Conservation (phyloP, 1,139 yeast species). For the Yamadazyma kanchanaburiensis region DNA sequence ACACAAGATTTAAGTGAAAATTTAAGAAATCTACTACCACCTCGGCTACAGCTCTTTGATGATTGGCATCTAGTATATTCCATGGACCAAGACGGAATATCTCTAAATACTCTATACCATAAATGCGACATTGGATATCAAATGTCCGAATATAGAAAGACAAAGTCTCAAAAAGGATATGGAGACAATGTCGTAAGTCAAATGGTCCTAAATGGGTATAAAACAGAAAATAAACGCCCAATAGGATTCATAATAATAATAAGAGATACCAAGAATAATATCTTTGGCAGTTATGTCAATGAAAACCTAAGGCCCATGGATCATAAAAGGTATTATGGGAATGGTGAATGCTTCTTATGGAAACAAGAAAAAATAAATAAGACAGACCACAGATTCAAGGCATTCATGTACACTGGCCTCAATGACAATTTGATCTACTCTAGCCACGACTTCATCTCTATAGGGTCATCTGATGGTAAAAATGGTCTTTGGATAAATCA, state of each 20-base stretch:
- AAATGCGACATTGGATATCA: slow-evolving; percentile 34
- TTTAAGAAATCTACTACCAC: slow-evolving; percentile 69
- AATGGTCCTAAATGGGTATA: slow-evolving; percentile 23
- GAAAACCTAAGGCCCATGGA: slow-evolving; percentile 71
- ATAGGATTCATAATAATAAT: slow-evolving; percentile 72
- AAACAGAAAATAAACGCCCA: slow-evolving; percentile 30
- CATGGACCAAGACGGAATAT: slow-evolving; percentile 88
- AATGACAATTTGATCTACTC: slow-evolving; percentile 87
- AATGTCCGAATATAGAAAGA: slow-evolving; percentile 17
- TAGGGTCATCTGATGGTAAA: slow-evolving; percentile 90
- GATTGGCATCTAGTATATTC: slow-evolving; percentile 80
- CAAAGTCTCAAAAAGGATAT: slow-evolving; percentile 26
- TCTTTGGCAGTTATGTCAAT: slow-evolving; percentile 83
- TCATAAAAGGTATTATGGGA: slow-evolving; percentile 77
- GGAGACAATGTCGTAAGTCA: slow-evolving; percentile 34
- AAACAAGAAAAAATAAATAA: slow-evolving; percentile 42
- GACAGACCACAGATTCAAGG: slow-evolving; percentile 51
- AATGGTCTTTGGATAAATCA: slow-evolving; percentile 90
- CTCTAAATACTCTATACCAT: slow-evolving; percentile 70
- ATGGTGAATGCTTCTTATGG: slow-evolving; percentile 96
- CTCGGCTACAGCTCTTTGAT: slow-evolving; percentile 70
- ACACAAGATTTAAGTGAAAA: slow-evolving; percentile 65
- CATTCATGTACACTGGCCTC: slow-evolving; percentile 83
- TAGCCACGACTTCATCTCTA: slow-evolving; percentile 69
- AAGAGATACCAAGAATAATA: slow-evolving; percentile 56